Evolutionary conservation across 1,139 yeast genomes (phyloP).

Genomic region (Candida mesenterica): DNA sequence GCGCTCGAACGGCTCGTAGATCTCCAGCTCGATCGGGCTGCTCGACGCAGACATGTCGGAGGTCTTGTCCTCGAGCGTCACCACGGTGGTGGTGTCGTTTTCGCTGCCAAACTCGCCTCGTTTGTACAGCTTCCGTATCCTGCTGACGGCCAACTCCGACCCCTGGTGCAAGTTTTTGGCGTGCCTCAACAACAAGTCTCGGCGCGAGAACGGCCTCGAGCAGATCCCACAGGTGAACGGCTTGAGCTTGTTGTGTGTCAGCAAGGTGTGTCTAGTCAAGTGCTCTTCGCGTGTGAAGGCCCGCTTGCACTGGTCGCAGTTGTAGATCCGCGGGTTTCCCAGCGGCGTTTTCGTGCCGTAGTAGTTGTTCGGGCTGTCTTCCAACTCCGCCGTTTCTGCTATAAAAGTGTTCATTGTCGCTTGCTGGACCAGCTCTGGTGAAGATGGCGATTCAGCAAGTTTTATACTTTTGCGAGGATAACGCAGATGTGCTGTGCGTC

Average conservation of each 20-base stretch:
- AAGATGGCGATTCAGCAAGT: too few relatives aligned
- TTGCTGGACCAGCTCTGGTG: too few relatives aligned
- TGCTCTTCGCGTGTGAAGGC: constrained; percentile 52
- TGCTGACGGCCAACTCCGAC: constrained; percentile 40
- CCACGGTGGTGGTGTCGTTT: too few relatives aligned
- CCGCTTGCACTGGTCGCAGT: constrained; percentile 43
- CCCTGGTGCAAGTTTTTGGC: constrained; percentile 35
- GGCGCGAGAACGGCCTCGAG: constrained; percentile 28
- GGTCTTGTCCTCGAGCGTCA: constrained; percentile 12
- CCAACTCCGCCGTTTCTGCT: not conserved
- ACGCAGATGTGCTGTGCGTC: too few relatives aligned
- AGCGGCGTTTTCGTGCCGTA: constrained; percentile 47
- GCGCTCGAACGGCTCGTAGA: constrained; percentile 1
- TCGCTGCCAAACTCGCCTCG: constrained; percentile 19
- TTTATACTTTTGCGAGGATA: too few relatives aligned
- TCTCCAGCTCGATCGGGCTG: not conserved
- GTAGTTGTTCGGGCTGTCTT: constrained; percentile 2
- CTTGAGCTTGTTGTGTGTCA: constrained; percentile 47
- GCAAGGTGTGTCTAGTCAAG: constrained; percentile 43
- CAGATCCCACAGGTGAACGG: constrained; percentile 40
- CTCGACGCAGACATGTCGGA: constrained; percentile 4
- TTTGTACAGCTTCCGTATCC: constrained; percentile 42
- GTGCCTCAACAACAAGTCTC: constrained; percentile 31
- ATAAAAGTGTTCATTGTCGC: constrained; percentile 1
- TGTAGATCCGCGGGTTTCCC: constrained; percentile 45